Conservation (phyloP, 73 alveolate genomes). For the Paramecium pentaurelia region DNA sequence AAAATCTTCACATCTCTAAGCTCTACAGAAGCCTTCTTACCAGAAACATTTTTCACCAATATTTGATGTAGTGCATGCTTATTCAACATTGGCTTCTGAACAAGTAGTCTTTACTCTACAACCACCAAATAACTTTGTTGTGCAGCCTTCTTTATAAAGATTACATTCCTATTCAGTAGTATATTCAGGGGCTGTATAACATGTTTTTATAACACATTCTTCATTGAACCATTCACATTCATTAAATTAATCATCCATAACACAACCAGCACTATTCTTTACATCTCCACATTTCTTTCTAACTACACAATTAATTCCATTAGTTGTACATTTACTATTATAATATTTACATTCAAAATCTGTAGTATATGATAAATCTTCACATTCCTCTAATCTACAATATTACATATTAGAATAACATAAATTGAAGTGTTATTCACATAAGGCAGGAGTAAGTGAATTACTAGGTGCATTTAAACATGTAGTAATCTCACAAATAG, state of each 20-base stretch:
- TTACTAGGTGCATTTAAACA: neutral
- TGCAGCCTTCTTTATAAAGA: neutral
- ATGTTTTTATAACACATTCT: neutral
- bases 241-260: neutral
- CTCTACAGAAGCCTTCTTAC: neutral
- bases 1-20: neutral
- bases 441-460: neutral
- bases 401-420: neutral
- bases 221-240: slow-evolving; percentile 5
- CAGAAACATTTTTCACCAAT: neutral
- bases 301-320: neutral
- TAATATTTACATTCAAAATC: neutral
- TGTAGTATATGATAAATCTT: neutral
- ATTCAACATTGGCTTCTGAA: neutral
- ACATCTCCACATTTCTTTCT: neutral
- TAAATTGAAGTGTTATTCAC: neutral
- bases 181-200: slow-evolving; percentile 8
- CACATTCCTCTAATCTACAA: slow-evolving; percentile 16
- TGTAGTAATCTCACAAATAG: neutral
- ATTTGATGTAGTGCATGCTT: slow-evolving; percentile 13
- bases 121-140: slow-evolving; percentile 30
- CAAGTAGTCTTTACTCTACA: neutral
- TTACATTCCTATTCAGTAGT: neutral
- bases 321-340: neutral
- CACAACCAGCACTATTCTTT: neutral